Percentiles rank a stretch among this genome's conserved stretches.
Evolutionary conservation across 2,329 filamentous ascomycete species (phyloP).

Genomic region (Immersiporthe knoxdaviesiana): DNA sequence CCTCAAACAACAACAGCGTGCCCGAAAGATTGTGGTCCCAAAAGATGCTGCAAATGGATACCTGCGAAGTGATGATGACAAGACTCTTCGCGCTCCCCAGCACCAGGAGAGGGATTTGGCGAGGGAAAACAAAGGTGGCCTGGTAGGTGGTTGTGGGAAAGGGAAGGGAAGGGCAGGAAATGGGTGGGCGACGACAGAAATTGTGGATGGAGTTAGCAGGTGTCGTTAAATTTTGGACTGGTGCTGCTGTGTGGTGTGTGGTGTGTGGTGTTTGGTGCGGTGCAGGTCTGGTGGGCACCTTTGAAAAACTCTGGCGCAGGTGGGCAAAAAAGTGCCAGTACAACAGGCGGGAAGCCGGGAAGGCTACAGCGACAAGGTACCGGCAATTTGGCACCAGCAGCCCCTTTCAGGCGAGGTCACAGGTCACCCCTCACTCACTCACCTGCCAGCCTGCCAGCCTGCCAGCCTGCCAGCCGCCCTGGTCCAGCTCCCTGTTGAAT

Average conservation of each 20-base stretch:
- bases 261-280: too few relatives aligned
- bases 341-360: neutral
- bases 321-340: slow-evolving; percentile 5
- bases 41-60: slow-evolving; percentile 22
- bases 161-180: slow-evolving; percentile 16
- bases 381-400: neutral
- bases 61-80: slow-evolving; percentile 8
- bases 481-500: neutral
- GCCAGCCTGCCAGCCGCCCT: neutral
- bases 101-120: slow-evolving; percentile 2
- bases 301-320: slow-evolving; percentile 9
- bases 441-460: neutral
- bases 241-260: slow-evolving; percentile 12
- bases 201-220: slow-evolving; percentile 16
- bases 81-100: slow-evolving; percentile 8
- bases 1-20: neutral
- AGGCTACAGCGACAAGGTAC: slow-evolving; percentile 6
- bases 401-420: neutral
- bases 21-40: neutral
- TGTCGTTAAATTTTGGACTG: slow-evolving; percentile 15
- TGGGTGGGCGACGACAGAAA: slow-evolving; percentile 6
- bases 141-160: slow-evolving; percentile 17
- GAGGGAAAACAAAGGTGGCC: slow-evolving; percentile 12
- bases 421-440: neutral
- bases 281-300: slow-evolving; percentile 14